These are phyloP conservation scores for Arachnomyces sp. DNA, from an alignment of 2,329 filamentous ascomycete species.

Conservation along the genomic window DNA sequence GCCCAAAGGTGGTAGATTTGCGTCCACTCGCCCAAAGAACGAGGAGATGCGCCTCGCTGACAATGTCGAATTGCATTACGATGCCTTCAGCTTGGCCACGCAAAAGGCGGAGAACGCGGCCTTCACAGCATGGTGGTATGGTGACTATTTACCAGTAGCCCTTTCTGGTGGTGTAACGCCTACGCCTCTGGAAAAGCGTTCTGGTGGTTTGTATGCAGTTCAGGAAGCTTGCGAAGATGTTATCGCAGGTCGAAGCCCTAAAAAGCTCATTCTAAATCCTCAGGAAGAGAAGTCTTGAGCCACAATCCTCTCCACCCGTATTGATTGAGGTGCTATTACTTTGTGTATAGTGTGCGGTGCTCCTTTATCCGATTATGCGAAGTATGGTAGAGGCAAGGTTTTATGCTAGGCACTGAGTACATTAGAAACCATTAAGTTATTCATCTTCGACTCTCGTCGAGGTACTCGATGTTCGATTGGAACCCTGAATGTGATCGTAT, in stretches of 20 bases:
- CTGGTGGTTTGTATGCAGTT: constrained; percentile 1
- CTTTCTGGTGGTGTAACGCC: neutral
- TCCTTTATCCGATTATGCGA: too few species aligned
- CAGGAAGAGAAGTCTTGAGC: too few species aligned
- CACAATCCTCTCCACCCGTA: too few species aligned
- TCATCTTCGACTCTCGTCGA: too few species aligned
- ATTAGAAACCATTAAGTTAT: too few species aligned
- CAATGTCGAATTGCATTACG: neutral
- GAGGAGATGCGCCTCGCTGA: neutral
- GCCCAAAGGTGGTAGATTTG: constrained; percentile 2
- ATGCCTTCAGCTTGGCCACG: constrained; percentile 1
- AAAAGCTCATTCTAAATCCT: neutral
- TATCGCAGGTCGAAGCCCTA: neutral
- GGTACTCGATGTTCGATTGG: too few species aligned
- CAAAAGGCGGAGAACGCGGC: constrained; percentile 2
- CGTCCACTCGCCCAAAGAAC: neutral
- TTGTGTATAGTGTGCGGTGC: too few species aligned
- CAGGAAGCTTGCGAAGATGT: constrained; percentile 1
- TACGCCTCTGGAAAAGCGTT: constrained; percentile 1
- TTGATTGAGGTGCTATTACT: too few species aligned
- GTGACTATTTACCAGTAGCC: constrained; percentile 1
- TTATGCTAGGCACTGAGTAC: too few species aligned
- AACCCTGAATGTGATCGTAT: too few species aligned
- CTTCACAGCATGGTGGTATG: constrained; percentile 3
- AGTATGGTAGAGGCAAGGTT: too few species aligned